Percentiles rank a stretch among this genome's conserved stretches.
Conservation (phyloP, 805 yeast genomes). For the Jamesozyma piceae region DNA sequence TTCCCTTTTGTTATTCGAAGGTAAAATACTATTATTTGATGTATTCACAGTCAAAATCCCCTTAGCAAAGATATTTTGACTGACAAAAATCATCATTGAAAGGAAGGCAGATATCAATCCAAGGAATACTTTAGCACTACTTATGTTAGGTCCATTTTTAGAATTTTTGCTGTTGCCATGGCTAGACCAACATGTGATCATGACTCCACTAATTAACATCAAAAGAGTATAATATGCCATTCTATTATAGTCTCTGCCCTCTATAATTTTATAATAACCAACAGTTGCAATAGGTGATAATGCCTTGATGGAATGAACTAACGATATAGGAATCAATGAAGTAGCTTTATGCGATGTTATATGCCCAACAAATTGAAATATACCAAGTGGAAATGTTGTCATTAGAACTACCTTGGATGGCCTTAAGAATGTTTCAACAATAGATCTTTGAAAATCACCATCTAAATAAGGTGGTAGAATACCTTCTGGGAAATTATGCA, state of each 20-base stretch:
- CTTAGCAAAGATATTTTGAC: conserved; percentile 76
- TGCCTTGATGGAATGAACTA: conserved; percentile 91
- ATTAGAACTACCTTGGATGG: conserved; percentile 46
- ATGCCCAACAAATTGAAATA: conserved; percentile 88
- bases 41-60: conserved; percentile 46
- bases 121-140: conserved; percentile 12
- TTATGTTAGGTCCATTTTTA: conserved; percentile 1
- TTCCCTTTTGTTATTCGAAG: conserved; percentile 9
- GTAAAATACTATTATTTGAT: conserved; percentile 14
- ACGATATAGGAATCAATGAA: conserved; percentile 80
- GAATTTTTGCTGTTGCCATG: conserved; percentile 12
- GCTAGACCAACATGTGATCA: conserved; percentile 58
- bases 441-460: conserved; percentile 25
- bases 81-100: conserved; percentile 53
- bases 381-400: conserved; percentile 88
- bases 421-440: conserved; percentile 36
- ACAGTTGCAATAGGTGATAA: conserved; percentile 86
- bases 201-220: conserved; percentile 78
- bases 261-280: conserved; percentile 56
- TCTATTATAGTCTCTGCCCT: conserved; percentile 45
- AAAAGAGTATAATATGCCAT: conserved; percentile 70
- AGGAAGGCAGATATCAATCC: conserved; percentile 34
- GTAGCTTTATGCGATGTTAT: conserved; percentile 90
- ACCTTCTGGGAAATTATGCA: conserved; percentile 28
- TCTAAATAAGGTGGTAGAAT: conserved; percentile 27